Base-by-base conservation (phyloP, 176 grass and related monocot species). In the Oryza longistaminata region DNA sequence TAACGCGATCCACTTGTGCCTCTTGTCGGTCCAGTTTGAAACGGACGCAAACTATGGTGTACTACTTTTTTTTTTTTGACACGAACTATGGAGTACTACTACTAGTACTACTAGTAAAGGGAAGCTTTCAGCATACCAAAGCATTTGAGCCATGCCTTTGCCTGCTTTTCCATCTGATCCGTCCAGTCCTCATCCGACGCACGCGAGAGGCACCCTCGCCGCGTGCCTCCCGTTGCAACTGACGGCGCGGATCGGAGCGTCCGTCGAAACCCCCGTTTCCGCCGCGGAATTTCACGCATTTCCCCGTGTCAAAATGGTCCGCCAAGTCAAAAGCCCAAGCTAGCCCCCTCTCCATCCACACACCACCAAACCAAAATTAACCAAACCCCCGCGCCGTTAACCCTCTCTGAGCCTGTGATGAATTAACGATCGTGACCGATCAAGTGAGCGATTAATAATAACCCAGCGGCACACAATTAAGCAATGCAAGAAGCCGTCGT, bases 11-110 rank as follows among this genome's bases (percentile, higher is more conserved):
- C 79, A 11, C 16, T 10, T 70, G 46, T 1, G 21, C 6, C 17
- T 24, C 37, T 9, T 11, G 81, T 9, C 11, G 81, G 70, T 48
- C 55, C 70, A 65, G 71, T 81, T 35, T 87, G 76, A 89, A 80
- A 35, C 21, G 26, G 53, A 35, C n/a, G 2, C 42, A 44, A 8
- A 71, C 15, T 16, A 40, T 5, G 27, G 3, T 0, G 34, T 35
- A 35, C 34, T 35, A 35, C 29, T 31, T 33, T 3, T 31, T 31
- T 31, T 29, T 31, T 31, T 31, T 31, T 31, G 29, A 31, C 37
- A 1, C 37, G 6, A 39, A 39, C 37, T 7, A 39, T 39, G 37
- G 5, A 4, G 37, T 7, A 39, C 37, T 7, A 5, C 3, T 31
- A 35, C 34, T 24, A 9, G 5, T 58, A 21, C 19, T 58, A 21